These are phyloP conservation scores for Whalleya microplaca DNA, from an alignment of 2,329 filamentous ascomycete genomes.

Conservation along the genomic window DNA sequence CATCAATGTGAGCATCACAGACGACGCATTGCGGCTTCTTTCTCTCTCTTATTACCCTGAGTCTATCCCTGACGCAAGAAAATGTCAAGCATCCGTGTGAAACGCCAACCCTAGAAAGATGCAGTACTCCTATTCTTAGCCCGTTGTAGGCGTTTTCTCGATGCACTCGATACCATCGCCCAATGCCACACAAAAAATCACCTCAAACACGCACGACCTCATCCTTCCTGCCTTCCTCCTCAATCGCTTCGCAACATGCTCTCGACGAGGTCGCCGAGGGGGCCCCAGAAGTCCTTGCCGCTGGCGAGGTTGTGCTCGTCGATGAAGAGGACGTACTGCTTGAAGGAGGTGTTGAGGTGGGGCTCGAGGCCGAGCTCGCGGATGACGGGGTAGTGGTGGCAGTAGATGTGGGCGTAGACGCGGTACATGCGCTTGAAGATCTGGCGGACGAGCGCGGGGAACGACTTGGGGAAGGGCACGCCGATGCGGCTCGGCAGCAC, in stretches of 20 bases:
- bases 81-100: slow-evolving; percentile 24
- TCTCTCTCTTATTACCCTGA: slow-evolving; percentile 27
- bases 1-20: slow-evolving; percentile 9
- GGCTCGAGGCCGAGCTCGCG: slow-evolving; percentile 94
- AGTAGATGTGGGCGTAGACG: slow-evolving; percentile 99
- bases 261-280: slow-evolving; percentile 91
- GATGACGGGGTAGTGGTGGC: slow-evolving; percentile 97
- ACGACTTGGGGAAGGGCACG: slow-evolving; percentile 92
- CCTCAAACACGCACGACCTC: too few relatives aligned
- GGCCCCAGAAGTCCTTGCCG: slow-evolving; percentile 97
- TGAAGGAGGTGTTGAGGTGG: slow-evolving; percentile 98
- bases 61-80: slow-evolving; percentile 24
- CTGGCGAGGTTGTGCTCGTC: slow-evolving; percentile 93
- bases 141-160: neutral
- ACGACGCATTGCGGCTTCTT: slow-evolving; percentile 5
- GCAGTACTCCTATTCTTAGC: slow-evolving; percentile 9
- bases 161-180: neutral
- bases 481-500: slow-evolving; percentile 95
- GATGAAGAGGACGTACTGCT: slow-evolving; percentile 98
- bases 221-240: too few relatives aligned
- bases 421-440: slow-evolving; percentile 99
- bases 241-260: slow-evolving; percentile 95
- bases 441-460: slow-evolving; percentile 85
- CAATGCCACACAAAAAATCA: slow-evolving; percentile 7
- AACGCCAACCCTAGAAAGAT: slow-evolving; percentile 33